These are phyloP conservation scores for Fusarium domesticum DNA, from an alignment of 2,329 filamentous ascomycete species.

Conservation along the genomic window DNA sequence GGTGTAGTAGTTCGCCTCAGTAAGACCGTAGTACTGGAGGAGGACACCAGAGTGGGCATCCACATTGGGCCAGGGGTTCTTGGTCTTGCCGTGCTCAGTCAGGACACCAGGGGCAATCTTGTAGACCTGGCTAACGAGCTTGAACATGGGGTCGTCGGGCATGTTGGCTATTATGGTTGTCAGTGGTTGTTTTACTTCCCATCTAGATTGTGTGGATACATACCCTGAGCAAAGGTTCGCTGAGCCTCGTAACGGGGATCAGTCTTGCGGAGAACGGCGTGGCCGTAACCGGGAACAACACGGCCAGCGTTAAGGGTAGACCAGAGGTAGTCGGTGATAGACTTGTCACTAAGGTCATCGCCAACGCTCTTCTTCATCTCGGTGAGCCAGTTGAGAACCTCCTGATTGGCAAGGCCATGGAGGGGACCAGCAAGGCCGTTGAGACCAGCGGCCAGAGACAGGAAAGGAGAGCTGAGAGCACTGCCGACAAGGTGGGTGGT, in stretches of 20 bases:
- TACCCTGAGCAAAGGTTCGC: slow-evolving; percentile 84
- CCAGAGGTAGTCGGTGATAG: slow-evolving; percentile 99
- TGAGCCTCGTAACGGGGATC: slow-evolving; percentile 98
- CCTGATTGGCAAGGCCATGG: slow-evolving; percentile 99
- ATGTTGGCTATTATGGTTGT: slow-evolving; percentile 61
- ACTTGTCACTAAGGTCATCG: slow-evolving; percentile 91
- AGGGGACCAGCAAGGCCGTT: slow-evolving; percentile 98
- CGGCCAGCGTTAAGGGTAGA: slow-evolving; percentile 91
- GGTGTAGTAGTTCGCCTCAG: slow-evolving; percentile 99
- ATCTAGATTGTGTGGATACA: slow-evolving; percentile 13
- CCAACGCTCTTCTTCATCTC: slow-evolving; percentile 98
- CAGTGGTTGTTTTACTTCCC: slow-evolving; percentile 21
- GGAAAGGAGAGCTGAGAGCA: slow-evolving; percentile 94
- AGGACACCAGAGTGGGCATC: slow-evolving; percentile 99
- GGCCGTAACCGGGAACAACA: slow-evolving; percentile 96
- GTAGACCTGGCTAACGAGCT: slow-evolving; percentile 99
- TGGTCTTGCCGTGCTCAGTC: slow-evolving; percentile 99
- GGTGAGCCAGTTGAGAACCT: slow-evolving; percentile 97
- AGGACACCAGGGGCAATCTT: slow-evolving; percentile 98
- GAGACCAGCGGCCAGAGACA: slow-evolving; percentile 92
- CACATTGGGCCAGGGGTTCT: slow-evolving; percentile 99
- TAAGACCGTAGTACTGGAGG: slow-evolving; percentile 98
- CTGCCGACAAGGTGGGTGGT: slow-evolving; percentile 97
- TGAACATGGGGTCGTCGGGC: slow-evolving; percentile 98
- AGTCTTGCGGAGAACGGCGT: slow-evolving; percentile 99